A percentile compares a stretch with the other conserved stretches of the same genome.
These are phyloP conservation scores for Alternaria atra DNA, from an alignment of 2,329 filamentous ascomycete genomes.

Conservation along the genomic window DNA sequence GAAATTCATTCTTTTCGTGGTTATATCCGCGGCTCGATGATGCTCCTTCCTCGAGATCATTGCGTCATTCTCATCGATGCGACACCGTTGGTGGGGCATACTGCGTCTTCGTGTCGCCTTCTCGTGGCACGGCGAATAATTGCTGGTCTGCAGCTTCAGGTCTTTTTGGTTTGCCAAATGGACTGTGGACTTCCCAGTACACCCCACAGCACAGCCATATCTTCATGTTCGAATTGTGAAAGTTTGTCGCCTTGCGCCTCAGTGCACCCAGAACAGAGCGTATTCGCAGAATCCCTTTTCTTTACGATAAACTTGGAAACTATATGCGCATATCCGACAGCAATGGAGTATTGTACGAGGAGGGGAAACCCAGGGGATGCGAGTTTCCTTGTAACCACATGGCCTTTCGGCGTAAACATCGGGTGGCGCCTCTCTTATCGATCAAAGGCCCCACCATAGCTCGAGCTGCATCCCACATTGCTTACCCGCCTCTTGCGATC, in stretches of 20 bases:
- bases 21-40: constrained; percentile 18
- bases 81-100: constrained; percentile 18
- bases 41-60: background rate
- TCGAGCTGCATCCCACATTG: constrained; percentile 33
- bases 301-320: background rate
- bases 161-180: constrained; percentile 21
- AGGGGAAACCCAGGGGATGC: background rate
- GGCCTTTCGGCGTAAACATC: background rate
- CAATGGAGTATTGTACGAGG: background rate
- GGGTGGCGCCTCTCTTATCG: constrained; percentile 15
- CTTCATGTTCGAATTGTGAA: constrained; percentile 19
- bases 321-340: background rate
- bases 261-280: background rate
- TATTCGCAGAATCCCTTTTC: background rate
- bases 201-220: constrained; percentile 32
- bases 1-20: constrained; percentile 7
- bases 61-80: constrained; percentile 24
- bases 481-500: constrained; percentile 16
- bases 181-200: constrained; percentile 28
- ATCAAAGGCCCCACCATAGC: constrained; percentile 36
- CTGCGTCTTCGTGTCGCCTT: constrained; percentile 12
- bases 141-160: constrained; percentile 24
- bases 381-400: background rate
- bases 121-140: constrained; percentile 20
- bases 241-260: background rate